Evolutionary conservation across 2,329 filamentous ascomycete species (phyloP).

Genomic region (Canariomyces notabilis): DNA sequence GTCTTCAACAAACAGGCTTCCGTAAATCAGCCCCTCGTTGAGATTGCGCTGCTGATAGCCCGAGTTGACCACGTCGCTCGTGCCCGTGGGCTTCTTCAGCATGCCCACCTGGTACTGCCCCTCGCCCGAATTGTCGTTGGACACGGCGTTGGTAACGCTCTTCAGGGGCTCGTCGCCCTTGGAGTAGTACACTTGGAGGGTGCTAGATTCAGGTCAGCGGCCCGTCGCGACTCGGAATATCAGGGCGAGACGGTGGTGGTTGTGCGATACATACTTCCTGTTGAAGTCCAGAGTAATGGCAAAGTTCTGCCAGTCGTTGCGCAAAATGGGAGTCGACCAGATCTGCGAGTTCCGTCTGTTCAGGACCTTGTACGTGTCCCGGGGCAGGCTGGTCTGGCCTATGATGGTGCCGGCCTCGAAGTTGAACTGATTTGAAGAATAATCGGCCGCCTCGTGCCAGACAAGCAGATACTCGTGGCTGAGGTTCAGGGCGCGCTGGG

Average conservation of each 20-base stretch:
- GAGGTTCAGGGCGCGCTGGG: slow-evolving; percentile 31
- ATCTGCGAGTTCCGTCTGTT: slow-evolving; percentile 36
- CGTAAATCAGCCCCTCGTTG: slow-evolving; percentile 47
- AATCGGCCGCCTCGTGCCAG: slow-evolving; percentile 36
- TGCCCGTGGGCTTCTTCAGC: slow-evolving; percentile 53
- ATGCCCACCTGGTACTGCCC: slow-evolving; percentile 55
- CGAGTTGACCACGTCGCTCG: slow-evolving; percentile 44
- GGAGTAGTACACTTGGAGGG: slow-evolving; percentile 54
- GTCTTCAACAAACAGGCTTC: slow-evolving; percentile 47
- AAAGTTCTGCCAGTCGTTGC: slow-evolving; percentile 55
- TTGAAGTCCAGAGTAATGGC: slow-evolving; percentile 51
- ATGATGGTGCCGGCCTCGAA: slow-evolving; percentile 34
- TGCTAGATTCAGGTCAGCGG: slow-evolving; percentile 32
- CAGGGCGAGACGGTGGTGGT: neutral
- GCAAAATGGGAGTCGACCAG: slow-evolving; percentile 39
- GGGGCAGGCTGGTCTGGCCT: slow-evolving; percentile 32
- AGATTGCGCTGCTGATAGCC: slow-evolving; percentile 44
- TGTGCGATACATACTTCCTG: slow-evolving; percentile 48
- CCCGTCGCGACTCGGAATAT: neutral
- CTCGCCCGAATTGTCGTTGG: slow-evolving; percentile 48
- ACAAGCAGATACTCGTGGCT: slow-evolving; percentile 36
- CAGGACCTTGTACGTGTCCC: slow-evolving; percentile 39
- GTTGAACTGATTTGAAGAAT: slow-evolving; percentile 36
- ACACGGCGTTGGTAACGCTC: slow-evolving; percentile 40
- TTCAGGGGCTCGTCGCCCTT: slow-evolving; percentile 40